Evolutionary conservation across 2,329 filamentous ascomycete species (phyloP).

Genomic region (Colletotrichum tamarilloi): DNA sequence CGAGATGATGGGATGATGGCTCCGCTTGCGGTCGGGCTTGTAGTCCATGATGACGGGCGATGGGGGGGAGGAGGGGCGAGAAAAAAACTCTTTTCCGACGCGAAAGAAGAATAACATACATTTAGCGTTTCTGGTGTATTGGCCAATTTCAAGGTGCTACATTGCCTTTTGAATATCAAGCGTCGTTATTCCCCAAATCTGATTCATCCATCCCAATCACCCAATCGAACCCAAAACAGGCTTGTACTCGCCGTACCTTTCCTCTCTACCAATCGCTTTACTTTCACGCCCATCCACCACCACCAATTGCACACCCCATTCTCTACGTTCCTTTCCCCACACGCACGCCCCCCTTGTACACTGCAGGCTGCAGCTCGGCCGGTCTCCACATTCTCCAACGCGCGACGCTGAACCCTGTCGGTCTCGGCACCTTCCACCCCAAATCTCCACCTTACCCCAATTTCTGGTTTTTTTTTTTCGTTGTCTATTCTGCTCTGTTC

Average conservation of each 20-base stretch:
- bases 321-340: conserved; percentile 17
- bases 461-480: background rate
- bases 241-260: too few relatives aligned
- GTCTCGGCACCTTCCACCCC: conserved; percentile 18
- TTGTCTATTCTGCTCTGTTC: too few relatives aligned
- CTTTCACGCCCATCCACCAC: background rate
- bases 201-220: background rate
- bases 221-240: background rate
- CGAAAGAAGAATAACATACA: background rate
- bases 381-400: conserved; percentile 33
- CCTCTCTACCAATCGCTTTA: background rate
- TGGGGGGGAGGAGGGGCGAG: background rate
- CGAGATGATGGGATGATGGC: conserved; percentile 1
- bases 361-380: background rate
- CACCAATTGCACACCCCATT: background rate
- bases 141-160: background rate
- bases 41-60: too few relatives aligned
- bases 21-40: background rate
- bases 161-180: background rate
- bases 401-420: conserved; percentile 14
- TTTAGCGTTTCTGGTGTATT: background rate
- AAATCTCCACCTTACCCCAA: conserved; percentile 33
- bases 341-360: conserved; percentile 10
- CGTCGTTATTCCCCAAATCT: background rate
- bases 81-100: background rate